Conservation (phyloP, 495 filamentous ascomycete genomes). For the Aspergillus homomorphus region DNA sequence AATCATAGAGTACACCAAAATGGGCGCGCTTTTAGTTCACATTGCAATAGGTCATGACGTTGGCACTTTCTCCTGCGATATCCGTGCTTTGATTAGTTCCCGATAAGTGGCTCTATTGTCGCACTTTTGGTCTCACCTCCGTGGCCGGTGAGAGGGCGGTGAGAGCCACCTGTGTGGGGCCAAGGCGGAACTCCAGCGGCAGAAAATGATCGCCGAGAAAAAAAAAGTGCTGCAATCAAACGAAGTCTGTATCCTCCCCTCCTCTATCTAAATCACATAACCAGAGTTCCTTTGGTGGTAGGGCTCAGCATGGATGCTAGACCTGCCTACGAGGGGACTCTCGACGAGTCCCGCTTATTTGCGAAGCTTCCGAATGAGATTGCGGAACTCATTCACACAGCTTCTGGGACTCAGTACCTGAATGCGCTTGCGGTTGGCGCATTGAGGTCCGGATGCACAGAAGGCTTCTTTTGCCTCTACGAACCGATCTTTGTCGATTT, state of each 20-base stretch:
- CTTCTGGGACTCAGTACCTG: slow-evolving; percentile 62
- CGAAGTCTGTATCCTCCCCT: slow-evolving; percentile 16
- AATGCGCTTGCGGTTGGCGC: slow-evolving; percentile 65
- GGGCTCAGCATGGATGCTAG: slow-evolving; percentile 41
- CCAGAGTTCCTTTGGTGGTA: slow-evolving; percentile 38
- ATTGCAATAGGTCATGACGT: slow-evolving; percentile 16
- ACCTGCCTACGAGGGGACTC: slow-evolving; percentile 46
- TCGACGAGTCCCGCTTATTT: slow-evolving; percentile 45
- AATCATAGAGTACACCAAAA: slow-evolving; percentile 9
- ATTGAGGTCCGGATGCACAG: slow-evolving; percentile 61
- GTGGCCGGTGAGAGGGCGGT: slow-evolving; percentile 37
- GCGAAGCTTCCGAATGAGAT: slow-evolving; percentile 62
- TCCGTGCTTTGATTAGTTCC: background rate
- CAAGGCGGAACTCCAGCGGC: slow-evolving; percentile 29
- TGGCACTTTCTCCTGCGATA: slow-evolving; percentile 14
- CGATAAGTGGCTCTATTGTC: slow-evolving; percentile 12
- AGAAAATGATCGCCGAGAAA: slow-evolving; percentile 31
- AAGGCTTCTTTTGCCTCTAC: slow-evolving; percentile 66
- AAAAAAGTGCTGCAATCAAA: slow-evolving; percentile 30
- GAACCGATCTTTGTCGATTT: slow-evolving; percentile 72
- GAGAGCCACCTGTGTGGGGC: slow-evolving; percentile 27
- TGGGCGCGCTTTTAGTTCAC: slow-evolving; percentile 7
- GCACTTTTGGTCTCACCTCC: slow-evolving; percentile 32
- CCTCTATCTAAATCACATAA: slow-evolving; percentile 22
- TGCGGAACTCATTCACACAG: slow-evolving; percentile 58